phyloP scores from a whole-genome alignment of 257 asterid species.

The Ballota nigra region DNA sequence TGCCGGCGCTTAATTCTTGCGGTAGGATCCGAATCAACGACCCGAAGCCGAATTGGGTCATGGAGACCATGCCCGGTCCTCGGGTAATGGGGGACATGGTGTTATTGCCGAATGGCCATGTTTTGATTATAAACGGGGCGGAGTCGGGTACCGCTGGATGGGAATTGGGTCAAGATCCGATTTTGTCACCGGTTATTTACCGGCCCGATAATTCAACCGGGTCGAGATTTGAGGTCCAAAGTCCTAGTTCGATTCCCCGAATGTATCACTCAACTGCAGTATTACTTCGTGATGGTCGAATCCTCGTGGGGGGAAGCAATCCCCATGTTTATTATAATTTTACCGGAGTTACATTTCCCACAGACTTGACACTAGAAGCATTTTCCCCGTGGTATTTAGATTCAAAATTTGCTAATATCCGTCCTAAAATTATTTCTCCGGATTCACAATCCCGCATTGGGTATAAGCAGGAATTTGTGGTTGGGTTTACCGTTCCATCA shows the following conservation, averaged over 20 bases:
- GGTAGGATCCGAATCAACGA: slow-evolving; percentile 42
- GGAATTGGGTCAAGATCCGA: slow-evolving; percentile 39
- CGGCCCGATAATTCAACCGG: slow-evolving; percentile 26
- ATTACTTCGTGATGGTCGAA: slow-evolving; percentile 46
- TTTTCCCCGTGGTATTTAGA: slow-evolving; percentile 44
- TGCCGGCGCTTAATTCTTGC: slow-evolving; percentile 39
- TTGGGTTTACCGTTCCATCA: slow-evolving; percentile 24
- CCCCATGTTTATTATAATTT: slow-evolving; percentile 35
- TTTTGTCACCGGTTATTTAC: slow-evolving; percentile 36
- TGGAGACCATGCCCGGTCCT: slow-evolving; percentile 47
- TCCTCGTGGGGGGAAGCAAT: slow-evolving; percentile 45
- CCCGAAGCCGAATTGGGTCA: slow-evolving; percentile 42
- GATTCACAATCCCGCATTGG: slow-evolving; percentile 23
- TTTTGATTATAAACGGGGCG: slow-evolving; percentile 48
- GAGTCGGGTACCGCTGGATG: slow-evolving; percentile 47
- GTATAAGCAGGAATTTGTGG: slow-evolving; percentile 19
- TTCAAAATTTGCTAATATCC: neutral
- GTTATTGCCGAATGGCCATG: slow-evolving; percentile 39
- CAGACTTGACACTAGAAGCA: slow-evolving; percentile 39
- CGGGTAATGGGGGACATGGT: slow-evolving; percentile 63
- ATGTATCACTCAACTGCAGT: slow-evolving; percentile 56
- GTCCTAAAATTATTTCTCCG: slow-evolving; percentile 36
- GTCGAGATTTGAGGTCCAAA: slow-evolving; percentile 40
- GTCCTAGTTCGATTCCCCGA: slow-evolving; percentile 31
- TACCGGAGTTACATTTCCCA: slow-evolving; percentile 32